Conservation (phyloP, 2,329 filamentous ascomycete species). For the Cladosporium austrohemisphaericum region DNA sequence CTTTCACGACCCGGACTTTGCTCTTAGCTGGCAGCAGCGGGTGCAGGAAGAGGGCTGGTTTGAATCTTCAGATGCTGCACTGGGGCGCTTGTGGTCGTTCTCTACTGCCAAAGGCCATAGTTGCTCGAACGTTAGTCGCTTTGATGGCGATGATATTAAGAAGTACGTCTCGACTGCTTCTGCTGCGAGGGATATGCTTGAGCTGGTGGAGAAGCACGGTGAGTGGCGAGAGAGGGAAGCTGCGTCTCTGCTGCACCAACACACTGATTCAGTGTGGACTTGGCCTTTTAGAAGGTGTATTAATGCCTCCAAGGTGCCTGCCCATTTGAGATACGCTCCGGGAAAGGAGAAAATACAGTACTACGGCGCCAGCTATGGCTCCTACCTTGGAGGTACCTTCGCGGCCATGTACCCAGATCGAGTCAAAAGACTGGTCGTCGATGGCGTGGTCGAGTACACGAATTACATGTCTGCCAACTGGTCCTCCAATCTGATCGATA, state of each 20-base stretch:
- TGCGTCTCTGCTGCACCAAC: conserved; percentile 4
- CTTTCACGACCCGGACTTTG: conserved; percentile 30
- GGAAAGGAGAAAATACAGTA: conserved; percentile 34
- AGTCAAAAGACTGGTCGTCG: conserved; percentile 38
- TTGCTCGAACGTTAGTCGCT: conserved; percentile 24
- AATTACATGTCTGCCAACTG: conserved; percentile 36
- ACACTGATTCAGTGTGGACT: no score
- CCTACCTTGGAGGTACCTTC: conserved; percentile 41
- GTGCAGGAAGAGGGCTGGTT: conserved; percentile 36
- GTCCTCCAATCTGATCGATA: conserved; percentile 41
- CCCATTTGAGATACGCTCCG: conserved; percentile 20
- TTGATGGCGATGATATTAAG: conserved; percentile 39
- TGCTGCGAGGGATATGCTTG: conserved; percentile 49
- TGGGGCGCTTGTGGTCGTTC: conserved; percentile 43
- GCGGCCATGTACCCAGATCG: conserved; percentile 41
- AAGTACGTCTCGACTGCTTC: conserved; percentile 46
- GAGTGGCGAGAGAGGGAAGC: conserved; percentile 30
- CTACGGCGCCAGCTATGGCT: conserved; percentile 48
- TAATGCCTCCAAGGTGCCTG: background rate
- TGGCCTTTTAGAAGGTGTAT: background rate
- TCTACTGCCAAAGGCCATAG: conserved; percentile 32
- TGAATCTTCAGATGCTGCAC: conserved; percentile 38
- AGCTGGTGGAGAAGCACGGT: conserved; percentile 43
- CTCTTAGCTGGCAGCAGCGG: conserved; percentile 37
- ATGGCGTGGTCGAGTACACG: conserved; percentile 45